Conservation (phyloP, 805 yeast species). For the Torulaspora franciscae region DNA sequence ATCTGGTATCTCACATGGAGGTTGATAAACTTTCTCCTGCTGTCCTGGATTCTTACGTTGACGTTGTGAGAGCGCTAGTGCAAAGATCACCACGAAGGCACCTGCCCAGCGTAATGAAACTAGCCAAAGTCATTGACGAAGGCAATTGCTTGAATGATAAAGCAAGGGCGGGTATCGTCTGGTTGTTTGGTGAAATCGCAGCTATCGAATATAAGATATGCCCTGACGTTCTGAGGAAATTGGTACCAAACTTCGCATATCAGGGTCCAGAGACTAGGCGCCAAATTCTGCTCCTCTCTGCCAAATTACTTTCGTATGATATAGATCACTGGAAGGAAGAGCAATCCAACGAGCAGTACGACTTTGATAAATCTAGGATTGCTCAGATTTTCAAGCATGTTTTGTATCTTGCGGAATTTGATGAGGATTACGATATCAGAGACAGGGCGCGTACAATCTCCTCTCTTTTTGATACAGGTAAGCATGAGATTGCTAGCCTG, state of each 20-base stretch:
- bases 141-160: constrained; percentile 32
- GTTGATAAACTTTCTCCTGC: constrained; percentile 19
- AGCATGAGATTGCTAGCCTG: constrained; percentile 59
- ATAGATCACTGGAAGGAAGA: constrained; percentile 39
- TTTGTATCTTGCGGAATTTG: constrained; percentile 65
- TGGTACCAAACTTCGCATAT: constrained; percentile 48
- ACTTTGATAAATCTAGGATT: constrained; percentile 35
- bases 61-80: constrained; percentile 66
- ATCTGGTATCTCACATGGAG: constrained; percentile 55
- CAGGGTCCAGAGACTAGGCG: constrained; percentile 59
- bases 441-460: constrained; percentile 77
- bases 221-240: constrained; percentile 67
- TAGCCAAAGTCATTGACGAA: constrained; percentile 38
- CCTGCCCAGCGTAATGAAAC: constrained; percentile 49
- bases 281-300: constrained; percentile 66
- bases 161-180: constrained; percentile 79
- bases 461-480: constrained; percentile 50
- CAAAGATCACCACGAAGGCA: constrained; percentile 56
- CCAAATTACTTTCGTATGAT: constrained; percentile 61
- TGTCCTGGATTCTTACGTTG: constrained; percentile 59
- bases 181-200: constrained; percentile 86
- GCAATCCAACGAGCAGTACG: constrained; percentile 28
- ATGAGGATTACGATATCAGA: constrained; percentile 67
- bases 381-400: constrained; percentile 56
- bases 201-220: constrained; percentile 46